Evolutionary conservation across 192 early-diverging fungal species (phyloP), one percentile per base, ranked within the genome.

Genomic region (Chytriomyces sp.): DNA sequence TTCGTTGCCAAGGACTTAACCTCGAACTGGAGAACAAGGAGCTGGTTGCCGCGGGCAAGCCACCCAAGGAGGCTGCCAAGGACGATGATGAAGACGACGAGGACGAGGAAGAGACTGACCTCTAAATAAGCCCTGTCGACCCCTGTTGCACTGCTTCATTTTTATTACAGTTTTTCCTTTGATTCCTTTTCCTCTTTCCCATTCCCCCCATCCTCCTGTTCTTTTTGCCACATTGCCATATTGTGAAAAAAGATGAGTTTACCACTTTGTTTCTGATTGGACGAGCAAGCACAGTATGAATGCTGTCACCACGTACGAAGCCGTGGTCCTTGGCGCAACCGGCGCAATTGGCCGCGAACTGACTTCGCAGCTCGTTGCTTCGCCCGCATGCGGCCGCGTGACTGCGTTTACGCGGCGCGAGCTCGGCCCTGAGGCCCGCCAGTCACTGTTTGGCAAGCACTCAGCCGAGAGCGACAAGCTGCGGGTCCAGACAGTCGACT

Each of bases 1-100:
- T 94, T 71, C 75, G 85, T 36, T 87, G 82, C 25, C 88, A 92
- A 68, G 81, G 85, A 64, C 59, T 70, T 40, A 87, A 91, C 77
- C 56, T 71, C 28, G 76, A 73, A 49, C 53, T 87, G 17, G 68
- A 70, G 31, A 72, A 72, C 52, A 79, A 44, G 26, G 76, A 70
- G 34, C 37, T 40, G 10, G 63, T 36, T 22, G 67, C 65, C 1
- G 54, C 69, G 33, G 68, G 55, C 17, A 57, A 70, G 10, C 55
- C 26, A 49, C 59, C 67, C 5, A 61, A 39, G n/a, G 59, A 59
- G 6, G 67, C 49, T 53, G 52, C 59, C 6, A 40, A 40, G 34
- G 74, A 75, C 2, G 74, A 67, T 30, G 74, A 69, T 22, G 39
- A 52, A 3, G 60, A 39, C 12, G 72, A 73, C 22, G 44, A 65